Evolutionary conservation across 1,139 yeast species (phyloP).

Genomic region (Candida sojae): DNA sequence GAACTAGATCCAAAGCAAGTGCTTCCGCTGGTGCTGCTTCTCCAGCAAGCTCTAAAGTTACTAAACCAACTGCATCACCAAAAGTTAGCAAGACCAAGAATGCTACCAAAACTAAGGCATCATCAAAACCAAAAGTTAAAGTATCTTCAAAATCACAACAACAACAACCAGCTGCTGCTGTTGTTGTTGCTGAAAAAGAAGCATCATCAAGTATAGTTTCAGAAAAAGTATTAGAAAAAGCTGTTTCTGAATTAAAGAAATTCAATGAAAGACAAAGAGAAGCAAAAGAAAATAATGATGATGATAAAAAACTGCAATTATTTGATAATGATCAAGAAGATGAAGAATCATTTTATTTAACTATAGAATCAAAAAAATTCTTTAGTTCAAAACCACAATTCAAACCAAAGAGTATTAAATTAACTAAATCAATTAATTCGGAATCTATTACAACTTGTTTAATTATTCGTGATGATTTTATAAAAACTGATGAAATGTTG

Average conservation of each 20-base stretch:
- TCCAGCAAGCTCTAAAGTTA: constrained; percentile 19
- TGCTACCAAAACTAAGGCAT: constrained; percentile 6
- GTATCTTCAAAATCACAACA: constrained; percentile 2
- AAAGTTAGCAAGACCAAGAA: constrained; percentile 6
- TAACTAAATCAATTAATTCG: constrained; percentile 52
- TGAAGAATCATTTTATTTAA: constrained; percentile 57
- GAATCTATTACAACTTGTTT: constrained; percentile 63
- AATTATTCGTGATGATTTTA: constrained; percentile 68
- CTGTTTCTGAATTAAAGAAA: constrained; percentile 54
- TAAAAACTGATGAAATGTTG: constrained; percentile 57
- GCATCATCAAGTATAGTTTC: constrained; percentile 17
- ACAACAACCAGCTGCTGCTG: background rate
- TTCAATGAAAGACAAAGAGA: constrained; percentile 31
- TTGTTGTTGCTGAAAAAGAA: no score
- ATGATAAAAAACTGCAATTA: constrained; percentile 26
- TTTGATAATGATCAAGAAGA: constrained; percentile 50
- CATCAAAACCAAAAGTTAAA: constrained; percentile 4
- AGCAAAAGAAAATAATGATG: constrained; percentile 21
- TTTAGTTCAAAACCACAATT: constrained; percentile 63
- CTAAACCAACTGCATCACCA: constrained; percentile 10
- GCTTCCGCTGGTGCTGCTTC: constrained; percentile 17
- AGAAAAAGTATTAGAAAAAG: constrained; percentile 35
- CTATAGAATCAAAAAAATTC: constrained; percentile 64
- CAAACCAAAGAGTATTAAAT: constrained; percentile 67
- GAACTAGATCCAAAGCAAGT: constrained; percentile 31